phyloP scores from a whole-genome alignment of 2,329 filamentous ascomycete genomes.

The Phaeoacremonium minimum region DNA sequence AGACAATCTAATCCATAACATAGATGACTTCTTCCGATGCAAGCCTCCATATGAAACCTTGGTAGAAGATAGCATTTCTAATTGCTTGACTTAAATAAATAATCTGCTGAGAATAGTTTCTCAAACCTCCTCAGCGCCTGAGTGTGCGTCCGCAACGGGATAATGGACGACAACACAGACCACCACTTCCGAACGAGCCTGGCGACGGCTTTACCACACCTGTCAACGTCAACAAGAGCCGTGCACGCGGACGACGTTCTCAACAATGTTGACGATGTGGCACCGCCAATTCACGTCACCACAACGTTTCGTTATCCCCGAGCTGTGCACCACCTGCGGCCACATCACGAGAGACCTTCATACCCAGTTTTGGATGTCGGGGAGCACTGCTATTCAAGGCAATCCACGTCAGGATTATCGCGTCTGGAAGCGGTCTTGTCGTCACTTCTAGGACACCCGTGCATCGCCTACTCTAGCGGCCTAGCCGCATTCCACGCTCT shows the following conservation, averaged over 20 bases:
- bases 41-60: too few species aligned
- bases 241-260: conserved; percentile 79
- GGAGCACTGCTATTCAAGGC: conserved; percentile 79
- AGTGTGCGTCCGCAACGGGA: too few species aligned
- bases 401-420: conserved; percentile 75
- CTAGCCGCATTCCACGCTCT: conserved; percentile 85
- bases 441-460: conserved; percentile 64
- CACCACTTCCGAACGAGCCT: too few species aligned
- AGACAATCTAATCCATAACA: too few species aligned
- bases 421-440: conserved; percentile 82
- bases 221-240: conserved; percentile 64
- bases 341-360: conserved; percentile 46
- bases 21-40: too few species aligned
- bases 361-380: conserved; percentile 55
- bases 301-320: conserved; percentile 82
- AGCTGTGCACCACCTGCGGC: conserved; percentile 61
- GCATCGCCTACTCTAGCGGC: conserved; percentile 78
- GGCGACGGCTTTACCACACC: too few species aligned
- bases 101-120: too few species aligned
- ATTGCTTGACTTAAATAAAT: too few species aligned
- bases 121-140: too few species aligned
- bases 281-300: conserved; percentile 83
- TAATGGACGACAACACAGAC: too few species aligned
- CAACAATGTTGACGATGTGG: conserved; percentile 72
- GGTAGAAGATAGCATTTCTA: too few species aligned